Base-by-base conservation (phyloP, 2,329 filamentous ascomycete genomes). In the Claviceps purpurea region DNA sequence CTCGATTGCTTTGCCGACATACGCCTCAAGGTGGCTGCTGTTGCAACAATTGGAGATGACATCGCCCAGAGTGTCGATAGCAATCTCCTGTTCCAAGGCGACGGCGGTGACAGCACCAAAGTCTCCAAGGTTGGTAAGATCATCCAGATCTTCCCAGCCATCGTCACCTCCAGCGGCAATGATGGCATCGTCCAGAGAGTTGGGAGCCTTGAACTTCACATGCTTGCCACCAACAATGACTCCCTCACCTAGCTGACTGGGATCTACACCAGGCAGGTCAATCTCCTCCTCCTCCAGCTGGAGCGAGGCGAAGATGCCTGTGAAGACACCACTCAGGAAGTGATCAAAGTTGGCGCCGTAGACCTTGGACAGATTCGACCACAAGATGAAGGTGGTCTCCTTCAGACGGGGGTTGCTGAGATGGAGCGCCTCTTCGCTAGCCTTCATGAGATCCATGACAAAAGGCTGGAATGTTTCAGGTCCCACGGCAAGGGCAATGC, bases 371-470 rank as follows among this genome's bases (percentile, higher is more conserved):
- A 98, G 82, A 42, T 87, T 89, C 58, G 88, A 89, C 91, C 93
- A 98, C 51, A 98, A 78, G 56, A 97, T 94, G 72, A 95, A 98
- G 66, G 89, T 95, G 56, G 89, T 96, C 74, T 98, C 93, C 68
- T 89, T 87, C 50, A 97, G 81, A 53, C 90, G 81, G 43, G 90
- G 87, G 71, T 96, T 90, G 60, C 89, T 90, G 2, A 98, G 82
- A 60, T 85, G 76, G 2, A 97, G 77, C 52, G 87, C 90, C 69
- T 96, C 90, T 70, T 96, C 90, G 59, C 88, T 95, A 14, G 91
- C 85, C 62, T 84, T 78, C 87, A 98, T 95, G 54, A 97, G 76
- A 43, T 89, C 88, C 64, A 86, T 77, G 39, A 97, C 90, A 64
- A 91, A 97, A 14, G 87, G 87, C 73, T 95, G 84, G 76, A 97